Evolutionary conservation across 768 basidiomycete species (phyloP), one percentile per base, ranked within the genome.

Genomic region (Lentinula sp.): DNA sequence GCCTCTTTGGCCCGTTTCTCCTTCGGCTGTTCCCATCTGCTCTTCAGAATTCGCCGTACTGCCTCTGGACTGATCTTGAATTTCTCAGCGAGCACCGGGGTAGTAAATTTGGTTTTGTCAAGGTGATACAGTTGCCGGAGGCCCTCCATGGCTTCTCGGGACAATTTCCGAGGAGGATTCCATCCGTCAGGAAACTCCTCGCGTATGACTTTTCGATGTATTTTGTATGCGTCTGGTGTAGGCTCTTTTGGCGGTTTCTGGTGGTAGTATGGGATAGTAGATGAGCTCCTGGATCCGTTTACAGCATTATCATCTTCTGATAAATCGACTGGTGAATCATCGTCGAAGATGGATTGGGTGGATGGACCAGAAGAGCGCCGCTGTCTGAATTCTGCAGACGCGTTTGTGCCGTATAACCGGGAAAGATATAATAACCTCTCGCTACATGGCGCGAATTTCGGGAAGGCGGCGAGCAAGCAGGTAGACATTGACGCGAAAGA

Each of bases 51-150:
- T 67, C 93, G 76, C 62, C 87, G 76, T 41, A 93, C 87, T 9
- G 88, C 90, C 75, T 95, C 93, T 39, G 88, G 84, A 66, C 86
- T 88, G 70, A 93, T 84, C 70, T 78, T 85, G 74, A 94, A 94
- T 69, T 81, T 82, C 61, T 87, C 82, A 15, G 90, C 86, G n/a
- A 95, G 82, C 0, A 84, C 73, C 32, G 84, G 79, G 12, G 86
- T 87, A 39, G 79, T 81, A 74, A 88, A 92, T 51, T 73, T 81
- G 52, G 76, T 77, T 7, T 86, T 85, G 67, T 93, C 85, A 49
- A 85, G 70, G 43, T 73, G 72, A 69, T 92, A 81, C 60, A 94
- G 77, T 50, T 83, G 78, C 42, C 88, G 83, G 61, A 95, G 72
- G 15, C 87, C 85, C 64, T 88, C 86, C 91, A 94, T 94, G 39